A percentile compares a stretch with the other conserved stretches of the same genome.
Evolutionary conservation across 2,329 filamentous ascomycete genomes (phyloP).

Genomic region (Tolypocladium nubicola): DNA sequence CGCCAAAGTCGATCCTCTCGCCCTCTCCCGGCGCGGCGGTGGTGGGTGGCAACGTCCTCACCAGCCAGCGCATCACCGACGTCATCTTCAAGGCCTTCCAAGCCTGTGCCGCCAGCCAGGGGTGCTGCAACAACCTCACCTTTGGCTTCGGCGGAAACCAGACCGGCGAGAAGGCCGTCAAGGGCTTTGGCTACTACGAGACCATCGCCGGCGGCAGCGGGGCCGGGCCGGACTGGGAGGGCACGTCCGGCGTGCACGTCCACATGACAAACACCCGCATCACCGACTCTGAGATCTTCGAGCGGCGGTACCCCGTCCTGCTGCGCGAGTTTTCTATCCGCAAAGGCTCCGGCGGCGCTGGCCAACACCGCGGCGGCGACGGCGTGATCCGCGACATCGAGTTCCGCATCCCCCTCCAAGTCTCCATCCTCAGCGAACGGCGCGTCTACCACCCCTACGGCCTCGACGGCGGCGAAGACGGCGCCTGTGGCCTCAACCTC

Average conservation of each 20-base stretch:
- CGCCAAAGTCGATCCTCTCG: conserved; percentile 60
- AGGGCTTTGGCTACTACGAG: conserved; percentile 78
- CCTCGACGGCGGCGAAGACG: conserved; percentile 64
- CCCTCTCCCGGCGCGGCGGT: conserved; percentile 71
- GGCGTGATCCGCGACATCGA: conserved; percentile 73
- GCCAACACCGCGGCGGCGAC: conserved; percentile 60
- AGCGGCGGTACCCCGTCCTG: conserved; percentile 59
- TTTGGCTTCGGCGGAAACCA: conserved; percentile 71
- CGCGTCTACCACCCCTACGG: conserved; percentile 66
- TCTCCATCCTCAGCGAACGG: conserved; percentile 68
- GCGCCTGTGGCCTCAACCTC: conserved; percentile 68
- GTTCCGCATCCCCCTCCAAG: conserved; percentile 67
- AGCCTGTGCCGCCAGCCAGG: conserved; percentile 69
- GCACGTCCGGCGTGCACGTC: conserved; percentile 66
- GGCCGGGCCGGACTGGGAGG: conserved; percentile 62
- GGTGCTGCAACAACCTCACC: conserved; percentile 76
- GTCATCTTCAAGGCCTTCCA: conserved; percentile 73
- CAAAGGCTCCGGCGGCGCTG: conserved; percentile 41
- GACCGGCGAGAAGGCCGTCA: conserved; percentile 28
- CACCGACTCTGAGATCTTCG: conserved; percentile 71
- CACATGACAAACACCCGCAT: conserved; percentile 89
- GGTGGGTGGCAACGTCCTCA: conserved; percentile 75
- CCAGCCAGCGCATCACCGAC: conserved; percentile 71
- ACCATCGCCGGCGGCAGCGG: conserved; percentile 72
- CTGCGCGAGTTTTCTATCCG: conserved; percentile 60